Evolutionary conservation across 768 basidiomycete genomes (phyloP).

Genomic region (Russula griseocarnosa): DNA sequence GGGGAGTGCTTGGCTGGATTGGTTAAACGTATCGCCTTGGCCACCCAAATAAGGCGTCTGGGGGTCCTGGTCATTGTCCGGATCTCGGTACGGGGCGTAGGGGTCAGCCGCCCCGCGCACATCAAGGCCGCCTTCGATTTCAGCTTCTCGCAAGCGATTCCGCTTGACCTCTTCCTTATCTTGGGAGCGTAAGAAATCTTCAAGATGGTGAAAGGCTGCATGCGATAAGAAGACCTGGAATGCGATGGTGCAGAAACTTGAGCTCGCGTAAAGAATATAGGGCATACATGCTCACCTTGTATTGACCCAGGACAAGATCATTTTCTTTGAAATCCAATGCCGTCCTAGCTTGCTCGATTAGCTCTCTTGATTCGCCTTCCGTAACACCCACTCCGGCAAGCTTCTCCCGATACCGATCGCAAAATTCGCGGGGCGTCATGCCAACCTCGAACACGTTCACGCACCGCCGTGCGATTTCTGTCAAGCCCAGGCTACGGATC

Average conservation of each 20-base stretch:
- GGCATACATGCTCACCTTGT: slow-evolving; percentile 56
- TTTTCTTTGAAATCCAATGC: slow-evolving; percentile 56
- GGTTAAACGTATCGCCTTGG: slow-evolving; percentile 46
- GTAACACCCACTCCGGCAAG: slow-evolving; percentile 52
- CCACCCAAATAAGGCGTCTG: slow-evolving; percentile 38
- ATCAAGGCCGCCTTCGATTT: slow-evolving; percentile 64
- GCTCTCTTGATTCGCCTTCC: slow-evolving; percentile 59
- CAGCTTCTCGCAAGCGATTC: slow-evolving; percentile 70
- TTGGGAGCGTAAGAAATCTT: slow-evolving; percentile 76
- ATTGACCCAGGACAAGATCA: slow-evolving; percentile 78
- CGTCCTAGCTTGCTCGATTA: slow-evolving; percentile 54
- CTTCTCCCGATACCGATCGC: slow-evolving; percentile 72
- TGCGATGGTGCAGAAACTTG: slow-evolving; percentile 15
- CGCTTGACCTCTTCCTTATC: slow-evolving; percentile 87
- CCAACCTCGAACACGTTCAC: slow-evolving; percentile 73
- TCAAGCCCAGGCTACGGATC: slow-evolving; percentile 71
- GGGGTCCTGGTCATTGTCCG: slow-evolving; percentile 42
- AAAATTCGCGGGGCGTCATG: slow-evolving; percentile 84
- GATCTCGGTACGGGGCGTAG: slow-evolving; percentile 71
- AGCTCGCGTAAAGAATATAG: not conserved
- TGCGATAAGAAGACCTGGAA: slow-evolving; percentile 85
- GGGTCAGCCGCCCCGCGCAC: slow-evolving; percentile 58
- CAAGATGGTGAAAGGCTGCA: slow-evolving; percentile 77
- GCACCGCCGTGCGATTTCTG: slow-evolving; percentile 69
- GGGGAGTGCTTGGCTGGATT: slow-evolving; percentile 69